Base-by-base conservation (phyloP, 192 early-diverging fungal species). In the Dissophora globulifera region DNA sequence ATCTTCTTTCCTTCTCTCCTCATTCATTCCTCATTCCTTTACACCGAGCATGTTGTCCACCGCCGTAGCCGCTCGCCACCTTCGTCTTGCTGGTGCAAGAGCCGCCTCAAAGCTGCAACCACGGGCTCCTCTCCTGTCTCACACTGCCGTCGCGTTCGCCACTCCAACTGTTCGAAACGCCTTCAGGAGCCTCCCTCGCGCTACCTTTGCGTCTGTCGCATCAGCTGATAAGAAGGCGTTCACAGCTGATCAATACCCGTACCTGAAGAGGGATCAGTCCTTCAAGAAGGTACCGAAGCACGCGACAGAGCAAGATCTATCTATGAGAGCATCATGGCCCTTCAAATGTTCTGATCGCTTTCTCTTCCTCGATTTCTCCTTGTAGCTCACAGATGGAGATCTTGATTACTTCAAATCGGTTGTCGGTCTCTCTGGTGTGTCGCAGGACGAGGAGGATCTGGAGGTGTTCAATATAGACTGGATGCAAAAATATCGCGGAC, bases 401-500 rank as follows among this genome's bases (percentile, higher is more conserved):
- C 58, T 94, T 8, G 76, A 62, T 4, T 82, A 81, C 59, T 92
- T 94, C 76, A 84, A 85, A 47, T 82, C 81, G 2, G 80, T 90
- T 54, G 65, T 89, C 19, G 68, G 78, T 22, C 69, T 78, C 11
- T 79, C 60, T 27, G 81, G 58, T 2, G 46, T 88, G 23, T 78
- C 88, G 20, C 71, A 84, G 57, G 80, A 83, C 42, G 82, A 84
- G 32, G 50, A 41, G 30, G 92, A 95, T 62, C 82, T 95, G 11
- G 80, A 85, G 32, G 81, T 86, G 7, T 95, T 86, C 75, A 95
- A 95, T 62, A 84, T 83, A 31, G 97, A 99, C 83, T 99, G 96
- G 96, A 93, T 99, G 91, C 87, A 87, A 58, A 98, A 98, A 81
- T 99, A 94, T 83, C 84, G 92, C n/a, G 97, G 97, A 25, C 80